Conservation (phyloP, 106 monocot species). For the Dendrobium nobile region DNA sequence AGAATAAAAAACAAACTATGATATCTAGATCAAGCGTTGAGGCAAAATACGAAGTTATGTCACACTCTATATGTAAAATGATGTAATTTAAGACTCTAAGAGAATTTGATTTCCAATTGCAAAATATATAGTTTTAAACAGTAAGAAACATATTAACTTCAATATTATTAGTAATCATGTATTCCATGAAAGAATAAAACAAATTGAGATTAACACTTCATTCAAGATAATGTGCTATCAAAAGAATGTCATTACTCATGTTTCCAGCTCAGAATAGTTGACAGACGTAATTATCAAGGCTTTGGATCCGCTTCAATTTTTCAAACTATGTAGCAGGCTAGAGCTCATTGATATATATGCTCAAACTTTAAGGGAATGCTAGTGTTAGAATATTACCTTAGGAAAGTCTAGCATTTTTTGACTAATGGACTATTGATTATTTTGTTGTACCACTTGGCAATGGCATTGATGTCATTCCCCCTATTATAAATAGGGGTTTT, state of each 20-base stretch:
- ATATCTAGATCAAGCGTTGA: background rate
- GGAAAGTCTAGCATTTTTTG: background rate
- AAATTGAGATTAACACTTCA: background rate
- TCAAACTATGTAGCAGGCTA: background rate
- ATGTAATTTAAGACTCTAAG: background rate
- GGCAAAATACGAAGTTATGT: background rate
- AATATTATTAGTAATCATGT: background rate
- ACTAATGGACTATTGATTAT: background rate
- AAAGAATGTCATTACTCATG: background rate
- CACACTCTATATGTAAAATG: background rate
- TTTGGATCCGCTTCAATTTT: background rate
- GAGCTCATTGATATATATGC: background rate
- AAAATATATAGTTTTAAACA: background rate
- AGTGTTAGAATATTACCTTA: background rate
- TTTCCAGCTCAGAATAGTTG: background rate
- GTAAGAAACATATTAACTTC: background rate
- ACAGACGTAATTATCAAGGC: background rate
- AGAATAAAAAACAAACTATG: background rate
- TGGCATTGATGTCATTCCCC: background rate
- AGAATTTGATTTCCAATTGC: background rate
- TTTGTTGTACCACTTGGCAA: background rate
- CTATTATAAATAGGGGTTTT: background rate
- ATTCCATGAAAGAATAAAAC: background rate
- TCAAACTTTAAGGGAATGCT: background rate
- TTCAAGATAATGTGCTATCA: background rate